These are phyloP conservation scores for Chenopodium quinoa DNA, from an alignment of 148 eudicot species.

Conservation along the genomic window DNA sequence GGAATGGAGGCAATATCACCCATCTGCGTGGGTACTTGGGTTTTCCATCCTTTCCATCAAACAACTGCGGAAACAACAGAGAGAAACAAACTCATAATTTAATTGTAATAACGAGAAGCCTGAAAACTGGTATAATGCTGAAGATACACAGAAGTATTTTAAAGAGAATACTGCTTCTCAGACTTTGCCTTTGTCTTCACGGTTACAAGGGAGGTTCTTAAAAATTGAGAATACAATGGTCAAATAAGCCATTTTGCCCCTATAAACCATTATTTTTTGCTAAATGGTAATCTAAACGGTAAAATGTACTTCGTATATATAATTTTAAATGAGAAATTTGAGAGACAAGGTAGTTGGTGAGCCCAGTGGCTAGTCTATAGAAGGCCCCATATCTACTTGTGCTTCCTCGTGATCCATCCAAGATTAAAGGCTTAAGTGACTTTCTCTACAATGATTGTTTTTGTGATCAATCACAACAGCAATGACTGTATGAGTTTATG, in stretches of 20 bases:
- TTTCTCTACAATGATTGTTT: background rate
- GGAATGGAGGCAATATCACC: conserved; percentile 95
- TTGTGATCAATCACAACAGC: background rate
- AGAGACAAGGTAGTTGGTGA: background rate
- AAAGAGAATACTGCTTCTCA: background rate
- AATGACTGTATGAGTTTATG: background rate
- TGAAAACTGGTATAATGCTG: background rate
- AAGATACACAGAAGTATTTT: background rate
- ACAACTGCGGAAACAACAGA: conserved; percentile 52
- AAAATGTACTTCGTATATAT: background rate
- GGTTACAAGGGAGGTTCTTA: background rate
- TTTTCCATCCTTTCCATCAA: conserved; percentile 91
- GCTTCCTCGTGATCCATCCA: background rate
- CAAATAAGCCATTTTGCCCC: background rate
- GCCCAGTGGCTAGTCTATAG: background rate
- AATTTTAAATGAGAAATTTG: background rate
- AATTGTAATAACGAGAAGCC: background rate
- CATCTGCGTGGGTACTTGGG: conserved; percentile 95
- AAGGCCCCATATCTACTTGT: background rate
- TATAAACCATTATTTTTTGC: too few species aligned
- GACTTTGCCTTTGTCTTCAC: background rate
- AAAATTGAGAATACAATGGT: background rate
- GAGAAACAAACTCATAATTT: background rate
- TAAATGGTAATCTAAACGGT: too few species aligned
- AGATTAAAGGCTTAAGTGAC: background rate